These are phyloP conservation scores for Achlya hypogyna DNA, from an alignment of 352 stramenopile genomes.

Conservation along the genomic window DNA sequence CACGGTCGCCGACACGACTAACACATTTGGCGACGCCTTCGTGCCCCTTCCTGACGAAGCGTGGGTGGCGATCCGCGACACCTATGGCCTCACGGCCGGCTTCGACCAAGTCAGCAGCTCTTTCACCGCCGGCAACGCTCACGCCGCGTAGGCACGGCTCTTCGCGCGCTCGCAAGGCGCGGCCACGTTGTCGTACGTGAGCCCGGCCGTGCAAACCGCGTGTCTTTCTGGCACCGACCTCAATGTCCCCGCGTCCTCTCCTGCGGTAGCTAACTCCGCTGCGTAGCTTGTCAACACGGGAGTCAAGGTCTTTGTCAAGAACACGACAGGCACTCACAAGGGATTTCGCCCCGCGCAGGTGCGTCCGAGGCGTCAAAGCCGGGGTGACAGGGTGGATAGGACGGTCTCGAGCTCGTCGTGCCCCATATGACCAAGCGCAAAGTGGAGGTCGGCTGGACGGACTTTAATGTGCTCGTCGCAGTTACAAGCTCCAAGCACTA, in stretches of 20 bases:
- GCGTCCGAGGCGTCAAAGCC: not conserved
- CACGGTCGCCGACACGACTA: too few species aligned
- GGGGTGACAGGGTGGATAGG: not conserved
- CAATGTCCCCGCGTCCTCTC: not conserved
- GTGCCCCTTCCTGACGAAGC: not conserved
- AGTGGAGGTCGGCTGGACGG: conserved; percentile 3
- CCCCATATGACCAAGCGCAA: conserved; percentile 14
- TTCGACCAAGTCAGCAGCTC: not conserved
- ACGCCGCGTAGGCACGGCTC: not conserved
- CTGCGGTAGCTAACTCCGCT: not conserved
- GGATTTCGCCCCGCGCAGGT: conserved; percentile 15
- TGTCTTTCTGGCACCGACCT: conserved; percentile 9
- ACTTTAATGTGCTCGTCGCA: conserved; percentile 1
- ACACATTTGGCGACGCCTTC: not conserved
- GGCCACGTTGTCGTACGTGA: conserved; percentile 14
- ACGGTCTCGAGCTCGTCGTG: conserved; percentile 11
- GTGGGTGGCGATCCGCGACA: not conserved
- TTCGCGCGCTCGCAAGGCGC: conserved; percentile 15
- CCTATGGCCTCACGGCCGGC: not conserved
- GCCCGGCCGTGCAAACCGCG: not conserved
- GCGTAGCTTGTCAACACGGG: conserved; percentile 16
- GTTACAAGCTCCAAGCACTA: conserved; percentile 6
- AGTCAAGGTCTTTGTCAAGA: conserved; percentile 17
- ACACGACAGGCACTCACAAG: conserved; percentile 10
- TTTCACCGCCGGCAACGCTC: not conserved